These are phyloP conservation scores for Fusarium austroafricanum DNA, from an alignment of 2,329 filamentous ascomycete species.

Conservation along the genomic window DNA sequence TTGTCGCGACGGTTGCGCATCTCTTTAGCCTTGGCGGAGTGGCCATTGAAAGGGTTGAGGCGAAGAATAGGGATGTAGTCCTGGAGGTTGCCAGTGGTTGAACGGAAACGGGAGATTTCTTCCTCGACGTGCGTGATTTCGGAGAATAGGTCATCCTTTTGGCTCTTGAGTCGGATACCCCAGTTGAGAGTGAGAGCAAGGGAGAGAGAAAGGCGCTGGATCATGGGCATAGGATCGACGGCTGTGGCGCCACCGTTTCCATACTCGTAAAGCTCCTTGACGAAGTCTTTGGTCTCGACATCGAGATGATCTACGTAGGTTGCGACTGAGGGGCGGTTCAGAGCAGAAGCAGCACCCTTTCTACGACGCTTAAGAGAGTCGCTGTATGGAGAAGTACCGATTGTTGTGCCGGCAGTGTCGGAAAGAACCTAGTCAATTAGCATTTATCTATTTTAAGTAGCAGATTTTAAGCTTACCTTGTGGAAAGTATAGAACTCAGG, in stretches of 20 bases:
- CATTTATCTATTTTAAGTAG: too few species aligned
- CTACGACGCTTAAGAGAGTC: conserved; percentile 72
- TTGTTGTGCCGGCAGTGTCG: conserved; percentile 74
- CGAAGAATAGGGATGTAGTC: conserved; percentile 70
- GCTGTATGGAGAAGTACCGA: conserved; percentile 74
- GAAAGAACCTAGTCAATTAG: too few species aligned
- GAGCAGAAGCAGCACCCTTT: conserved; percentile 73
- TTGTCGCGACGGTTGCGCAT: conserved; percentile 70
- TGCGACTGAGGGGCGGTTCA: conserved; percentile 73
- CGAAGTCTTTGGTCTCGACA: conserved; percentile 70
- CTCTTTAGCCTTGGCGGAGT: conserved; percentile 68
- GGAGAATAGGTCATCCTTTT: conserved; percentile 69
- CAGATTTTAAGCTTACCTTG: too few species aligned
- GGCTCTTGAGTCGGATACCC: conserved; percentile 69
- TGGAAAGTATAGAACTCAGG: conserved; percentile 71
- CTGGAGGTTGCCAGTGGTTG: conserved; percentile 70
- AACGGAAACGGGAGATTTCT: conserved; percentile 68
- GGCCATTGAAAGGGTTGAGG: conserved; percentile 70
- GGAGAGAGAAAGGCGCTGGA: conserved; percentile 72
- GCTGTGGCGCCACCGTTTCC: conserved; percentile 64
- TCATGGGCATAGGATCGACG: conserved; percentile 75
- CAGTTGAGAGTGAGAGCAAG: conserved; percentile 74
- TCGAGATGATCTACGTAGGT: conserved; percentile 73
- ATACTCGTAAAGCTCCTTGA: conserved; percentile 69
- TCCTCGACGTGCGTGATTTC: conserved; percentile 74